These are phyloP conservation scores for Amanita brunnescens DNA, from an alignment of 768 basidiomycete species.

Conservation along the genomic window DNA sequence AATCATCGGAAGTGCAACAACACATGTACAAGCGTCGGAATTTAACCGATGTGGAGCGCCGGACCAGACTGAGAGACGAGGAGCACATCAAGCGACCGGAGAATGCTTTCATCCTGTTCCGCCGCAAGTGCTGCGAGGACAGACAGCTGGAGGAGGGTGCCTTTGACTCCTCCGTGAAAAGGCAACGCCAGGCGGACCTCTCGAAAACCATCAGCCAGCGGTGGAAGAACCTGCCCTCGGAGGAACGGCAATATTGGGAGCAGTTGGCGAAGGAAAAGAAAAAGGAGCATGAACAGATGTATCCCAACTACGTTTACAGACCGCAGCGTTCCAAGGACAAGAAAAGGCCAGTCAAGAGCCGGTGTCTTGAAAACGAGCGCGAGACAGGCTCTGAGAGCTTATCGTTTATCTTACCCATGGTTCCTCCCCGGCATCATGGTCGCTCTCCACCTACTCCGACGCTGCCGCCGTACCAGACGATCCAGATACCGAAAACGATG, in stretches of 20 bases:
- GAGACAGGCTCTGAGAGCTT: slow-evolving; percentile 28
- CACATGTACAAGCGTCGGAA: slow-evolving; percentile 52
- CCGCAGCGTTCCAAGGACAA: slow-evolving; percentile 57
- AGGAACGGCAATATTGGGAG: slow-evolving; percentile 70
- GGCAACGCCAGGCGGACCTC: slow-evolving; percentile 55
- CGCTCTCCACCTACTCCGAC: slow-evolving; percentile 51
- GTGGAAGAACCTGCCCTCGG: slow-evolving; percentile 60
- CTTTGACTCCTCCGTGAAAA: slow-evolving; percentile 43
- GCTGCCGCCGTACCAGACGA: slow-evolving; percentile 58
- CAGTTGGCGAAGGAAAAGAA: slow-evolving; percentile 70
- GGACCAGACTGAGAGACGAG: slow-evolving; percentile 66
- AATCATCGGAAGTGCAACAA: slow-evolving; percentile 16
- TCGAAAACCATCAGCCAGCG: slow-evolving; percentile 77
- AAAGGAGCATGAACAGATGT: slow-evolving; percentile 67
- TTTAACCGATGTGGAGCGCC: slow-evolving; percentile 43
- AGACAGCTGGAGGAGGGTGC: slow-evolving; percentile 49
- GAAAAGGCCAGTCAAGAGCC: slow-evolving; percentile 30
- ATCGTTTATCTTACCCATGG: slow-evolving; percentile 31
- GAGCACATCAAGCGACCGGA: slow-evolving; percentile 80
- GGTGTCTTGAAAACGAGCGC: slow-evolving; percentile 24
- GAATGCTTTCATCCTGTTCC: slow-evolving; percentile 81
- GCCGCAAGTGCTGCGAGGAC: slow-evolving; percentile 70
- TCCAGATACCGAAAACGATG: slow-evolving; percentile 63
- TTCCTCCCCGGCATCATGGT: slow-evolving; percentile 21
- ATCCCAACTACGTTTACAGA: slow-evolving; percentile 74